These are phyloP conservation scores for Trametes pubescens DNA, from an alignment of 1,284 basidiomycete genomes.

Conservation along the genomic window DNA sequence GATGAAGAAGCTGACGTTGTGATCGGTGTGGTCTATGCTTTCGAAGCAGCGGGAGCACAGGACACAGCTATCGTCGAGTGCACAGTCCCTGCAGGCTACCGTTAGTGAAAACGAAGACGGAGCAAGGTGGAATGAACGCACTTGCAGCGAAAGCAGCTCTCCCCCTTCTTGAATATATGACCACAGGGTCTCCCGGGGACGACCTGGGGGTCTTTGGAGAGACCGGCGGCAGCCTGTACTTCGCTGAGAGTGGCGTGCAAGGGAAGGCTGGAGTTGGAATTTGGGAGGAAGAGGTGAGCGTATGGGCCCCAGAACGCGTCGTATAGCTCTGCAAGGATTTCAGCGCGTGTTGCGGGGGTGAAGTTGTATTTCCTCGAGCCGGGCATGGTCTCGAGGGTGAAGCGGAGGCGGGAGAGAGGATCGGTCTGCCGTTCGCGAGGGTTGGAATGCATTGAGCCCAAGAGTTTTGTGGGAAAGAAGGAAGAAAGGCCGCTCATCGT, in stretches of 20 bases:
- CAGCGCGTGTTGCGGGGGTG: constrained; percentile 71
- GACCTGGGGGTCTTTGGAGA: constrained; percentile 62
- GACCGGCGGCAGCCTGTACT: constrained; percentile 66
- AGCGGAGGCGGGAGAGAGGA: constrained; percentile 73
- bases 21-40: constrained; percentile 81
- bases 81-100: constrained; percentile 71
- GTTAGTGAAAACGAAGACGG: constrained; percentile 1
- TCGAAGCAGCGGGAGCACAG: constrained; percentile 91
- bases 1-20: constrained; percentile 92
- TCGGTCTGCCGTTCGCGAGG: constrained; percentile 60
- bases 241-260: constrained; percentile 69
- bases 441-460: constrained; percentile 54
- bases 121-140: constrained; percentile 51
- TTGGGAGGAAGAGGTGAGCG: constrained; percentile 72
- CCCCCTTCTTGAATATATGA: constrained; percentile 84
- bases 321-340: constrained; percentile 82
- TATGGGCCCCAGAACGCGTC: constrained; percentile 81
- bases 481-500: constrained; percentile 55
- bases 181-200: constrained; percentile 75
- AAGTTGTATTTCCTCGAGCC: constrained; percentile 79
- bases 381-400: constrained; percentile 80
- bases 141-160: constrained; percentile 93
- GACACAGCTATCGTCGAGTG: constrained; percentile 87
- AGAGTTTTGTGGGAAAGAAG: constrained; percentile 57
- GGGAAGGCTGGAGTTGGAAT: constrained; percentile 65